Evolutionary conservation across 2,329 filamentous ascomycete genomes (phyloP).

Genomic region (Hymenoscyphus repandus): DNA sequence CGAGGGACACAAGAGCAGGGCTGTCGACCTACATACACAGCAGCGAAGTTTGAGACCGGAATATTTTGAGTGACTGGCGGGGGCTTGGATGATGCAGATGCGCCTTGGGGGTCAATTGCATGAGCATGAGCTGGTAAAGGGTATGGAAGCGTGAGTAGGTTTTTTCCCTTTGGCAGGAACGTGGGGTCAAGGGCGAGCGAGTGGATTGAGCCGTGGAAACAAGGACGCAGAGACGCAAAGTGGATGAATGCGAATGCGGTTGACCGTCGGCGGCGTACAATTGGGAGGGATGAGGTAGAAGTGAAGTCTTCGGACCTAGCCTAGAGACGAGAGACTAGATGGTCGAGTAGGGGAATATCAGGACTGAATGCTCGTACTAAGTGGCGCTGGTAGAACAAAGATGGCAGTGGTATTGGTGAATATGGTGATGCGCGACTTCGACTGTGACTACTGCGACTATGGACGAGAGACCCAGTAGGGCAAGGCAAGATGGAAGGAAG

Average conservation of each 20-base stretch:
- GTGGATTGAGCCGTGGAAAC: background rate
- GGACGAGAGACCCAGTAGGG: too few relatives aligned
- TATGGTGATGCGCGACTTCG: background rate
- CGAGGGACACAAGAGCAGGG: slow-evolving; percentile 2
- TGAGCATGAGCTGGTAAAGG: slow-evolving; percentile 6
- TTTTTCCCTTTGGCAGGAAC: background rate
- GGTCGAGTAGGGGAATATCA: too few relatives aligned
- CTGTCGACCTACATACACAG: slow-evolving; percentile 3
- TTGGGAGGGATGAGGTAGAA: background rate
- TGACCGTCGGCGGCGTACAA: background rate
- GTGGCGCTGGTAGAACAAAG: too few relatives aligned
- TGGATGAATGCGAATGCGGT: background rate
- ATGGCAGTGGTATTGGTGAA: background rate
- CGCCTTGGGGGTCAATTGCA: slow-evolving; percentile 7
- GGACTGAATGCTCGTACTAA: too few relatives aligned
- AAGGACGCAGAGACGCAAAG: too few relatives aligned
- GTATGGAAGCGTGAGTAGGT: background rate
- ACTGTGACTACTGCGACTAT: background rate
- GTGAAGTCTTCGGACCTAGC: background rate
- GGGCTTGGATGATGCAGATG: slow-evolving; percentile 4
- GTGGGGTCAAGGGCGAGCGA: slow-evolving; percentile 2
- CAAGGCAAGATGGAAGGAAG: background rate
- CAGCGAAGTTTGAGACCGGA: slow-evolving; percentile 3
- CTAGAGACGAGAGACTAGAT: too few relatives aligned
- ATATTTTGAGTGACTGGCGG: slow-evolving; percentile 3